Percentiles rank a stretch among this genome's conserved stretches.
Evolutionary conservation across 148 eudicot genomes (phyloP).

Genomic region (Fallopia convolvulus): DNA sequence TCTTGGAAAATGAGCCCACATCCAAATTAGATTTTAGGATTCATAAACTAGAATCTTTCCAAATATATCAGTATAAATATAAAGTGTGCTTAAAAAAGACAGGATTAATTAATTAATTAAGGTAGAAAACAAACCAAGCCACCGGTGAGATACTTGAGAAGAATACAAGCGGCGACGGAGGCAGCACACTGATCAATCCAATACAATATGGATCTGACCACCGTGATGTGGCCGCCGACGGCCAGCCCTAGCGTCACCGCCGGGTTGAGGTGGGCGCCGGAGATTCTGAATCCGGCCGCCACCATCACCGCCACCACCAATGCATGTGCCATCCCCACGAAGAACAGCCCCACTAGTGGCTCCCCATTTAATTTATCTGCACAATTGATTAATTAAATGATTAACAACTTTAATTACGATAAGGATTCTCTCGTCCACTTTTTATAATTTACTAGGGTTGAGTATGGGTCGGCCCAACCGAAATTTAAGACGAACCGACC

Average conservation of each 20-base stretch:
- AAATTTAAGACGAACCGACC: too few relatives aligned
- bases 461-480: too few relatives aligned
- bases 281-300: conserved; percentile 70
- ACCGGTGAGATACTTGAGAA: conserved; percentile 67
- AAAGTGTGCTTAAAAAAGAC: too few relatives aligned
- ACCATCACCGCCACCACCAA: conserved; percentile 82
- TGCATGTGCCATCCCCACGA: conserved; percentile 74
- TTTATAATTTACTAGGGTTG: too few relatives aligned
- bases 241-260: conserved; percentile 78
- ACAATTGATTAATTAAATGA: background rate
- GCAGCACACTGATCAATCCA: conserved; percentile 81
- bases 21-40: too few relatives aligned
- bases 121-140: conserved; percentile 45
- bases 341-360: conserved; percentile 56
- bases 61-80: too few relatives aligned
- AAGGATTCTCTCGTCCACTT: too few relatives aligned
- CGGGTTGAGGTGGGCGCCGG: conserved; percentile 87
- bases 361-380: conserved; percentile 47
- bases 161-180: conserved; percentile 74
- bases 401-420: background rate
- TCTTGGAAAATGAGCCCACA: too few relatives aligned
- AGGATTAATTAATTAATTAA: background rate
- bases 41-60: too few relatives aligned
- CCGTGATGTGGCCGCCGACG: conserved; percentile 74
- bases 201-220: conserved; percentile 56